These are phyloP conservation scores for Austroboletus novae-zelandiae DNA, from an alignment of 1,284 basidiomycete genomes.

Conservation along the genomic window DNA sequence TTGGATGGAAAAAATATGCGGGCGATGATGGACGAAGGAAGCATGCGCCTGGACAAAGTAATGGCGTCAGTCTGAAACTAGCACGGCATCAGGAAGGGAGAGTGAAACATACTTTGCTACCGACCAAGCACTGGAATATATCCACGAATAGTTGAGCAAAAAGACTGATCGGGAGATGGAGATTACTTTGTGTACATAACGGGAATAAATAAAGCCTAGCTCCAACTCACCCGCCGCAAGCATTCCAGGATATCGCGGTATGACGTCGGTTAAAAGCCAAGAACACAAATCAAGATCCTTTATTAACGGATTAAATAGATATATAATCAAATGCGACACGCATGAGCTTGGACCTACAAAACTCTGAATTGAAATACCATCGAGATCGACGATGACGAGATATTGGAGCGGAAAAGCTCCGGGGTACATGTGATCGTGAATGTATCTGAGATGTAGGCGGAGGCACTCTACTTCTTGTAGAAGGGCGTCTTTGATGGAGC, in stretches of 20 bases:
- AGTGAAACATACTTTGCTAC: conserved; percentile 57
- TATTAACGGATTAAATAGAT: conserved; percentile 5
- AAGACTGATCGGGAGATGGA: conserved; percentile 47
- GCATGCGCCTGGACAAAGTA: conserved; percentile 49
- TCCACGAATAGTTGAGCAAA: conserved; percentile 81
- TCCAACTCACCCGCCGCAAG: conserved; percentile 59
- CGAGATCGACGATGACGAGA: conserved; percentile 66
- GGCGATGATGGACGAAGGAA: conserved; percentile 68
- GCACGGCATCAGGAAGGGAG: conserved; percentile 11
- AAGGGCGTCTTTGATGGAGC: conserved; percentile 41
- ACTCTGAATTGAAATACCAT: conserved; percentile 54
- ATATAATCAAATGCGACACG: conserved; percentile 8
- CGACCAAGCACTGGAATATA: conserved; percentile 75
- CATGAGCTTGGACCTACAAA: conserved; percentile 45
- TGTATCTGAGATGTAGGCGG: conserved; percentile 41
- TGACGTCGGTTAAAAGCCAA: conserved; percentile 63
- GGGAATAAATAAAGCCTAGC: background rate
- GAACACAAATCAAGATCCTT: conserved; percentile 61
- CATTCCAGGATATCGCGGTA: conserved; percentile 76
- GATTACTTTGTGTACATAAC: background rate
- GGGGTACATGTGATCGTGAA: conserved; percentile 44
- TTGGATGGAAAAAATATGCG: conserved; percentile 72
- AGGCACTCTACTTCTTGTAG: conserved; percentile 53
- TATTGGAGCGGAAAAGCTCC: conserved; percentile 59
- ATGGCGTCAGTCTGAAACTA: conserved; percentile 11